Percentiles rank a stretch among this genome's conserved stretches.
phyloP scores from a whole-genome alignment of 257 asterid genomes.

The Solanum paucissectum region DNA sequence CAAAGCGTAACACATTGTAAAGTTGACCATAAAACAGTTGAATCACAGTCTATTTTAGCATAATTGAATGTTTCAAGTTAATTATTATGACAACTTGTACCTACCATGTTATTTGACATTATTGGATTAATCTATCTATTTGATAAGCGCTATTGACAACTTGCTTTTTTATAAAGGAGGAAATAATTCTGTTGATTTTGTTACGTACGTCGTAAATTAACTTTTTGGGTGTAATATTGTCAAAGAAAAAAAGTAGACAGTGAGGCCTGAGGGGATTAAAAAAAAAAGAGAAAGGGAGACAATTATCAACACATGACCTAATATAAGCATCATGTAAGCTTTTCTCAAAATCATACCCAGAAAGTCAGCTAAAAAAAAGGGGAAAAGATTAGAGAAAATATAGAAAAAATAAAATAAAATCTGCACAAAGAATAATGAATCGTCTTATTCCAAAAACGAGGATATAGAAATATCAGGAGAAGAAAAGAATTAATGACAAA shows the following conservation, averaged over 20 bases:
- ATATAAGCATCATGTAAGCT: background rate
- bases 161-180: background rate
- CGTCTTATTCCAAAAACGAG: background rate
- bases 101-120: background rate
- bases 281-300: background rate
- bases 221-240: background rate
- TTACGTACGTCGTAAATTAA: background rate
- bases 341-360: background rate
- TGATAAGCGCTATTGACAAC: background rate
- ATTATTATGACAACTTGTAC: background rate
- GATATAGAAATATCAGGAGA: background rate
- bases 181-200: constrained; percentile 1
- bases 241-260: background rate
- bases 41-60: background rate
- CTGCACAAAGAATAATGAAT: background rate
- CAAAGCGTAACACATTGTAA: background rate
- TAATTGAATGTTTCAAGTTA: background rate
- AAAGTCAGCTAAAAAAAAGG: background rate
- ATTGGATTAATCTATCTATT: background rate
- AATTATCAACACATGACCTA: background rate
- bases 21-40: background rate
- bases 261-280: background rate
- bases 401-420: no score
- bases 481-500: background rate
- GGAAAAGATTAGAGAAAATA: background rate